A percentile compares a stretch with the other conserved stretches of the same genome.
These are phyloP conservation scores for Chloropicon primus DNA, from an alignment of 139 green algal genomes.

Conservation along the genomic window DNA sequence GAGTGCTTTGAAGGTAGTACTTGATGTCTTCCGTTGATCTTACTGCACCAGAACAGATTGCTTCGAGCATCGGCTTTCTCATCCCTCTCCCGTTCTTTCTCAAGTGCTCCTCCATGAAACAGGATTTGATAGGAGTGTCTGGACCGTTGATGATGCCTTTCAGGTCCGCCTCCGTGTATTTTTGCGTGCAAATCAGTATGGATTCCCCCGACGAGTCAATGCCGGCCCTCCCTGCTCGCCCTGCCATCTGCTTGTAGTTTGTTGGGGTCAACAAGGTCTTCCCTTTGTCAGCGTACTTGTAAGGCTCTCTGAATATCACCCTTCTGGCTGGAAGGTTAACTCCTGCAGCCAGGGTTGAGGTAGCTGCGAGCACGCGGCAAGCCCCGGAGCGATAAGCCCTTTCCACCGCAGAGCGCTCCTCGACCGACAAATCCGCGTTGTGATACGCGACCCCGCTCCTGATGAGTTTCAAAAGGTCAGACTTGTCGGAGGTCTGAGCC, in stretches of 20 bases:
- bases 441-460: background rate
- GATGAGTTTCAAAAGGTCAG: background rate
- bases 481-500: background rate
- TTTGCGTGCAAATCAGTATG: background rate
- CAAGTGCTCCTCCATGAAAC: background rate
- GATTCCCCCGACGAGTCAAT: conserved; percentile 33
- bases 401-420: conserved; percentile 60
- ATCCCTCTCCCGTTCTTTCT: background rate
- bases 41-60: conserved; percentile 19
- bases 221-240: conserved; percentile 47
- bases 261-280: conserved; percentile 16
- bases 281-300: conserved; percentile 15
- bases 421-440: background rate
- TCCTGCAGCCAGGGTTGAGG: conserved; percentile 80
- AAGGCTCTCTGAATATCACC: conserved; percentile 65
- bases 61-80: background rate
- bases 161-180: conserved; percentile 33
- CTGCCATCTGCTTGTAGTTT: conserved; percentile 60
- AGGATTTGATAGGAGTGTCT: background rate
- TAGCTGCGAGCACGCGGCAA: conserved; percentile 76
- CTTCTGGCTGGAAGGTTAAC: conserved; percentile 76
- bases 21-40: conserved; percentile 39
- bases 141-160: conserved; percentile 9
- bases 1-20: conserved; percentile 37
- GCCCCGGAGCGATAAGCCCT: conserved; percentile 47